Evolutionary conservation across 2,329 filamentous ascomycete genomes (phyloP).

Genomic region (Diplodia sapinea): DNA sequence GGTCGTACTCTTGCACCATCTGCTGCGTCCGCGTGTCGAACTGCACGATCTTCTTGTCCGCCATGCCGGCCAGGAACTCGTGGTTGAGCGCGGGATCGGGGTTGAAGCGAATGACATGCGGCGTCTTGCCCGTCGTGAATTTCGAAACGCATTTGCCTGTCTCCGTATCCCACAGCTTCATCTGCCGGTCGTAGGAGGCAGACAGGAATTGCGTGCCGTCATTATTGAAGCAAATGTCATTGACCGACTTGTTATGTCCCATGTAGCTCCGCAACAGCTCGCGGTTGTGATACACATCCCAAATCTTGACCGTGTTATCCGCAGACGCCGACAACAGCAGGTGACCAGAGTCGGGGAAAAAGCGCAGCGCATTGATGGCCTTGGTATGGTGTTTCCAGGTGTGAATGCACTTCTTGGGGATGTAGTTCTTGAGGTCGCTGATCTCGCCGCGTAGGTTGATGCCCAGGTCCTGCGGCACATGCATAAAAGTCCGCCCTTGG

Average conservation of each 20-base stretch:
- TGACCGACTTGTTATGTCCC: conserved; percentile 87
- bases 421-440: conserved; percentile 84
- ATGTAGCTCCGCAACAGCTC: conserved; percentile 90
- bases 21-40: conserved; percentile 86
- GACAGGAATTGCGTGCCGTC: conserved; percentile 86
- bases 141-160: conserved; percentile 86
- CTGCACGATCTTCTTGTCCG: conserved; percentile 98
- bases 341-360: conserved; percentile 88
- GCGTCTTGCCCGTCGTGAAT: conserved; percentile 92
- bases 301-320: conserved; percentile 89
- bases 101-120: conserved; percentile 94
- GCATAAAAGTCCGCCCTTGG: conserved; percentile 96
- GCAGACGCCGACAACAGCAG: conserved; percentile 87
- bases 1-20: conserved; percentile 95
- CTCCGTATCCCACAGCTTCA: conserved; percentile 98
- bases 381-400: conserved; percentile 83
- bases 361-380: conserved; percentile 84
- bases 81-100: conserved; percentile 76
- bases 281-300: conserved; percentile 89
- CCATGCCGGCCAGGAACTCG: conserved; percentile 96
- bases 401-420: conserved; percentile 92
- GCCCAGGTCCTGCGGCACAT: conserved; percentile 72
- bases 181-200: conserved; percentile 90
- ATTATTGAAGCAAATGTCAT: conserved; percentile 85
- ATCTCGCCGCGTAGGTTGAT: conserved; percentile 72